Conservation (phyloP, 2,329 filamentous ascomycete species). For the Pseudocercospora cruenta region DNA sequence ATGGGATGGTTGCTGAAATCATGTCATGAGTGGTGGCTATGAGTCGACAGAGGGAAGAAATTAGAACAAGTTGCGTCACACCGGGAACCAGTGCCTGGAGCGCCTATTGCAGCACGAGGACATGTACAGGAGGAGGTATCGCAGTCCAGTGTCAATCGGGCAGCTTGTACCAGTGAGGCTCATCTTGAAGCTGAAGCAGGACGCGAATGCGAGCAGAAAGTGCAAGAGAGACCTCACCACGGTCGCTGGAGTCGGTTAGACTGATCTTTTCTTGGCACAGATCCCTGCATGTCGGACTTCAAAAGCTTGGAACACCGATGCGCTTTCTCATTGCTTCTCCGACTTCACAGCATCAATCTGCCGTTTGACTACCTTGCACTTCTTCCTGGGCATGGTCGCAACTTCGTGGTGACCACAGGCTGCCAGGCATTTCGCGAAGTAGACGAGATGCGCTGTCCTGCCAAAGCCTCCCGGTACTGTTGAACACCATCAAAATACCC, state of each 20-base stretch:
- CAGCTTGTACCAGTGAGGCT: constrained; percentile 8
- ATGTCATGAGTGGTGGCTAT: constrained; percentile 9
- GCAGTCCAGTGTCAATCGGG: constrained; percentile 4
- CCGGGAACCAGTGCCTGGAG: background rate
- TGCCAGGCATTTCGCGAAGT: too few species aligned
- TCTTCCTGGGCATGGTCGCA: too few species aligned
- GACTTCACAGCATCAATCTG: background rate
- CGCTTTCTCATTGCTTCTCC: background rate
- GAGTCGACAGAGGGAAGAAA: background rate
- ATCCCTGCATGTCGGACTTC: background rate
- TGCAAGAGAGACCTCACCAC: background rate
- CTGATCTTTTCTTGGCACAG: background rate
- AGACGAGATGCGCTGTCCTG: background rate
- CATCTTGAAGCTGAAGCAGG: constrained; percentile 6
- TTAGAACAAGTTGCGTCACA: constrained; percentile 8
- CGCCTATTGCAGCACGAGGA: background rate
- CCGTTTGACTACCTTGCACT: background rate
- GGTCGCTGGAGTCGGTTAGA: background rate
- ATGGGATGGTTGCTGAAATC: constrained; percentile 3
- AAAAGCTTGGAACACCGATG: background rate
- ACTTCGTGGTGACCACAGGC: too few species aligned
- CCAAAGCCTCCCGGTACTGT: background rate
- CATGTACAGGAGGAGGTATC: background rate
- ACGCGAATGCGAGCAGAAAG: constrained; percentile 3
- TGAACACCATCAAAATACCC: background rate